Evolutionary conservation across 106 monocot genomes (phyloP).

Genomic region (Xerophyta viscosa): DNA sequence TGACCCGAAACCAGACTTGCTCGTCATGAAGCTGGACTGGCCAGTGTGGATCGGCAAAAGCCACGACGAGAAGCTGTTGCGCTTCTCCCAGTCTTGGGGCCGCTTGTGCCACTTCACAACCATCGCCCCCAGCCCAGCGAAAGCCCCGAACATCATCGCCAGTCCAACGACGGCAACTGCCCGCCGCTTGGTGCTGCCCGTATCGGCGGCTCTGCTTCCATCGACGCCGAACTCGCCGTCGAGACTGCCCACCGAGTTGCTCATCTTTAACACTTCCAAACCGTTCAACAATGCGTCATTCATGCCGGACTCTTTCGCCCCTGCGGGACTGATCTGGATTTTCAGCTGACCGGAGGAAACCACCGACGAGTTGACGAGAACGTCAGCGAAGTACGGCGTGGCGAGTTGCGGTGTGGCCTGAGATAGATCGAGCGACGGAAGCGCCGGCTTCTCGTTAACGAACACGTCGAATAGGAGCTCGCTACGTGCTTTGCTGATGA

Average conservation of each 20-base stretch:
- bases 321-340: constrained; percentile 25
- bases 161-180: constrained; percentile 19
- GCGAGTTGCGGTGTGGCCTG: constrained; percentile 8
- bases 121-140: constrained; percentile 22
- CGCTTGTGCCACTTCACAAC: constrained; percentile 25
- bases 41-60: constrained; percentile 26
- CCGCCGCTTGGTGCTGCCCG: constrained; percentile 4
- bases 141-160: constrained; percentile 28
- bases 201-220: background rate
- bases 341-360: constrained; percentile 2
- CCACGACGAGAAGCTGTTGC: constrained; percentile 38
- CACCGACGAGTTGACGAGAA: constrained; percentile 21
- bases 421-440: constrained; percentile 27
- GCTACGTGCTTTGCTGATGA: constrained; percentile 28
- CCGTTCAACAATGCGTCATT: constrained; percentile 35
- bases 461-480: constrained; percentile 43
- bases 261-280: constrained; percentile 33
- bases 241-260: constrained; percentile 35
- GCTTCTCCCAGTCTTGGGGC: constrained; percentile 29
- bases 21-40: constrained; percentile 18
- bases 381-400: constrained; percentile 22
- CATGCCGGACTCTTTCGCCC: constrained; percentile 1
- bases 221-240: constrained; percentile 32
- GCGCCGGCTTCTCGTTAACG: constrained; percentile 18
- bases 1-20: constrained; percentile 10